Conservation (phyloP, 2,329 filamentous ascomycete species). For the Pezizomycotina sp. region DNA sequence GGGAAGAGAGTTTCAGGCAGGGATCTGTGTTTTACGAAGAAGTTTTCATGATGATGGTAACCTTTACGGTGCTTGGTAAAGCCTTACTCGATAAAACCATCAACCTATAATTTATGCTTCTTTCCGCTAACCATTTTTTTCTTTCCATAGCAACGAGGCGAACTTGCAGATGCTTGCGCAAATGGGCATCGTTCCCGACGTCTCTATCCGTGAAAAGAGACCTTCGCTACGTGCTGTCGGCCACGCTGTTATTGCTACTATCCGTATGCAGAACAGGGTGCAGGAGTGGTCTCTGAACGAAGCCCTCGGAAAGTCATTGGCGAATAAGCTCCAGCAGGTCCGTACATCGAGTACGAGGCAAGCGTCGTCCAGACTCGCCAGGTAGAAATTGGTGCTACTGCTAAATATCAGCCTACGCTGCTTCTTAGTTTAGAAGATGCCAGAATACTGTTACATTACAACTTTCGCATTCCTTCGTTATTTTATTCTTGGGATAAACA, state of each 20-base stretch:
- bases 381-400: too few relatives aligned
- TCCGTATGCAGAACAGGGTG: constrained; percentile 37
- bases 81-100: constrained; percentile 26
- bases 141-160: constrained; percentile 64
- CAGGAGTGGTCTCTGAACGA: constrained; percentile 36
- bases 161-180: constrained; percentile 71
- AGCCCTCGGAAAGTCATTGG: constrained; percentile 30
- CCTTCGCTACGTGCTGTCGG: constrained; percentile 36
- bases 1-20: constrained; percentile 66
- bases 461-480: too few relatives aligned
- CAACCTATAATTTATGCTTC: constrained; percentile 7
- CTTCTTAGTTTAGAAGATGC: too few relatives aligned
- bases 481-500: too few relatives aligned
- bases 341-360: too few relatives aligned
- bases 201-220: constrained; percentile 32
- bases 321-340: constrained; percentile 22
- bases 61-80: constrained; percentile 79
- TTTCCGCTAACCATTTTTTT: constrained; percentile 23
- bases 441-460: too few relatives aligned
- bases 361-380: too few relatives aligned
- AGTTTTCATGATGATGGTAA: constrained; percentile 58
- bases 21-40: constrained; percentile 74
- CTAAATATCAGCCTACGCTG: too few relatives aligned
- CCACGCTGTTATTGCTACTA: constrained; percentile 34
- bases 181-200: constrained; percentile 50